Percentiles rank a stretch among this genome's conserved stretches.
Conservation (phyloP, 2,329 filamentous ascomycete genomes). For the Rutstroemia sp. region DNA sequence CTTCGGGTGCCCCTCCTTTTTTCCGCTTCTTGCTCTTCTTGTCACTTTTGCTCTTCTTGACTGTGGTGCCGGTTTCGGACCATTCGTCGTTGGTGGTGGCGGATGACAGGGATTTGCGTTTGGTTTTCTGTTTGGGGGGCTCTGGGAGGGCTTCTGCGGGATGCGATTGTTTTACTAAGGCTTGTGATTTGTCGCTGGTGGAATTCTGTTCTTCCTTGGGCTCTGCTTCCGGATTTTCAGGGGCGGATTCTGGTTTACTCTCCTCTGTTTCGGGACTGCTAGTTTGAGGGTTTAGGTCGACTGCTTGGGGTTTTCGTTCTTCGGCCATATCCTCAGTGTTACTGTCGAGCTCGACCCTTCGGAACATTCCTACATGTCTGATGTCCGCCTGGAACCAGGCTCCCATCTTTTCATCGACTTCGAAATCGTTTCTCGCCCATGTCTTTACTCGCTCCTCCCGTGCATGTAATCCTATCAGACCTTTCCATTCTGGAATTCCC, state of each 20-base stretch:
- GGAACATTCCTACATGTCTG: constrained; percentile 76
- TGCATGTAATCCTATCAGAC: constrained; percentile 72
- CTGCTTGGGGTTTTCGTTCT: neutral
- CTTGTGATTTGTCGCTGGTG: neutral
- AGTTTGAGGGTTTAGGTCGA: neutral
- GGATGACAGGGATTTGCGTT: neutral
- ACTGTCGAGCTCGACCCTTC: neutral
- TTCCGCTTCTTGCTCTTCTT: neutral
- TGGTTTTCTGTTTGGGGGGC: neutral
- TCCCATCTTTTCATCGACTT: constrained; percentile 64
- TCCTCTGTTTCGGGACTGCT: neutral
- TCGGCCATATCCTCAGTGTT: neutral
- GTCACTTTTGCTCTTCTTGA: neutral
- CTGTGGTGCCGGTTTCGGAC: neutral
- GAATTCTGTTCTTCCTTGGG: neutral
- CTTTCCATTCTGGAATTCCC: constrained; percentile 55
- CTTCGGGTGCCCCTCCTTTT: neutral
- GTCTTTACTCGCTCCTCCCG: constrained; percentile 57
- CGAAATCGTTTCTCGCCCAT: constrained; percentile 70
- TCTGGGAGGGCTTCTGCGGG: neutral
- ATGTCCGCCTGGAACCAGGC: constrained; percentile 81
- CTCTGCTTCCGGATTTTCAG: neutral
- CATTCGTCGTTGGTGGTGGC: neutral
- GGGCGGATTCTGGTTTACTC: neutral
- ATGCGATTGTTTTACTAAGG: neutral